Evolutionary conservation across 2,329 filamentous ascomycete genomes (phyloP).

Genomic region (Alternaria incomplexa): DNA sequence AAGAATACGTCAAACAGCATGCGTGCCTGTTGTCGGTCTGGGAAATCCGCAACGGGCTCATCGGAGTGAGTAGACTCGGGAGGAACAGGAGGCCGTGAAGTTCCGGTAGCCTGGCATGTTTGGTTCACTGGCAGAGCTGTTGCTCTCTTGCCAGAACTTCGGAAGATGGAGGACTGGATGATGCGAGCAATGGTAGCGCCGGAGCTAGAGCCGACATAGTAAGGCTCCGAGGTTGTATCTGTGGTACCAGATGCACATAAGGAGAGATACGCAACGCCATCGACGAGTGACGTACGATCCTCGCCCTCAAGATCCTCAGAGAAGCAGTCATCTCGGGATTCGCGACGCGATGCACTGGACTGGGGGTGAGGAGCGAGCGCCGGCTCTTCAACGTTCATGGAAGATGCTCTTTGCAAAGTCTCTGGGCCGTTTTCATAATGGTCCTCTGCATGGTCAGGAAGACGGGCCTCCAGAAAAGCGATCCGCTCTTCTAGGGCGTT

Average conservation of each 20-base stretch:
- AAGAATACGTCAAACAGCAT: slow-evolving; percentile 34
- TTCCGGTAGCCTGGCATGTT: neutral
- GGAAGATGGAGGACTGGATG: slow-evolving; percentile 35
- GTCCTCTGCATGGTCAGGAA: slow-evolving; percentile 33
- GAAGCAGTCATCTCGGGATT: slow-evolving; percentile 11
- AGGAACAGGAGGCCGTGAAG: slow-evolving; percentile 1
- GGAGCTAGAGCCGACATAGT: slow-evolving; percentile 37
- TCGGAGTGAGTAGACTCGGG: slow-evolving; percentile 7
- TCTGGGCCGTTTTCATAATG: slow-evolving; percentile 21
- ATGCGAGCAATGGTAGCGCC: slow-evolving; percentile 37
- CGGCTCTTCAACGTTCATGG: neutral
- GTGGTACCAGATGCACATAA: slow-evolving; percentile 35
- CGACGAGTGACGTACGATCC: slow-evolving; percentile 30
- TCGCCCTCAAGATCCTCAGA: slow-evolving; percentile 24
- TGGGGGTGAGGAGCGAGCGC: neutral
- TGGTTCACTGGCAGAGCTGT: neutral
- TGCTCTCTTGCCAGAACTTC: slow-evolving; percentile 10
- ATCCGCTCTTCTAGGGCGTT: slow-evolving; percentile 35
- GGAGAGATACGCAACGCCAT: slow-evolving; percentile 37
- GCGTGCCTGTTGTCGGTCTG: slow-evolving; percentile 20
- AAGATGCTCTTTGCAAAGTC: neutral
- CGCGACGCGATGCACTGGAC: neutral
- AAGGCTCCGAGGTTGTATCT: slow-evolving; percentile 28
- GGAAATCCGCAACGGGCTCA: slow-evolving; percentile 9
- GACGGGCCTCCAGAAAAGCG: slow-evolving; percentile 33